Base-by-base conservation (phyloP, 2,329 filamentous ascomycete species). In the Stagonosporopsis chrysanthemi region DNA sequence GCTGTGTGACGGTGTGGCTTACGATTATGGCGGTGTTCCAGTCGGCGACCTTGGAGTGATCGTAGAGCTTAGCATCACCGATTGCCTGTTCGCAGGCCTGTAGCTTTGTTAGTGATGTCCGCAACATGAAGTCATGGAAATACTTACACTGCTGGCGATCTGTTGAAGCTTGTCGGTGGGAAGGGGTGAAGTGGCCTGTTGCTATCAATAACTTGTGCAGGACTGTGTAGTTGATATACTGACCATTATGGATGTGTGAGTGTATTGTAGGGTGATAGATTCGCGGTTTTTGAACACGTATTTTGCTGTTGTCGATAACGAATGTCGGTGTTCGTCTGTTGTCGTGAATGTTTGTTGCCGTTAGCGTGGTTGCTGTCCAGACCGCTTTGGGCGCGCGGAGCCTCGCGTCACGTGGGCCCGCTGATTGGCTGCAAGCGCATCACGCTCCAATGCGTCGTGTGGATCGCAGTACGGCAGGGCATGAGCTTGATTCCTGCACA, bases 11-110 rank as follows among this genome's bases (percentile, higher is more conserved):
- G 31, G 46, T 47, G 60, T 81, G 56, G 53, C 86, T 70, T 85
- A 96, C 92, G 78, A 98, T 97, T 78, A 99, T 98, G 65, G 84
- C 82, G 31, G 90, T 90, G 82, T 98, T 98, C 94, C 94, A 98
- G 68, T 87, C 81, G 74, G 90, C 87, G 33, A 94, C 96, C 75
- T 90, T 89, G 53, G 87, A 79, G 79, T 98, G 95, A 65, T 96
- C 90, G 81, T 99, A 99, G 79, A 85, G 88, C 61, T 91, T 87
- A 58, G 88, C 87, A 62, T 80, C 84, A 61, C 87, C 86, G 69
- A 98, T 86, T 58, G 91, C 90, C 66, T 83, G 84, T 73, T 90
- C 87, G 83, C 93, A 97, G 67, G 92, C 93, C 92, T 97, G 23
- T 29, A 56, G 57, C 8, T 31, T 56, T 15, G 47, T 63, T 31